A percentile compares a stretch with the other conserved stretches of the same genome.
Evolutionary conservation across 2,329 filamentous ascomycete genomes (phyloP).

Genomic region (Rutstroemia sydowiana): DNA sequence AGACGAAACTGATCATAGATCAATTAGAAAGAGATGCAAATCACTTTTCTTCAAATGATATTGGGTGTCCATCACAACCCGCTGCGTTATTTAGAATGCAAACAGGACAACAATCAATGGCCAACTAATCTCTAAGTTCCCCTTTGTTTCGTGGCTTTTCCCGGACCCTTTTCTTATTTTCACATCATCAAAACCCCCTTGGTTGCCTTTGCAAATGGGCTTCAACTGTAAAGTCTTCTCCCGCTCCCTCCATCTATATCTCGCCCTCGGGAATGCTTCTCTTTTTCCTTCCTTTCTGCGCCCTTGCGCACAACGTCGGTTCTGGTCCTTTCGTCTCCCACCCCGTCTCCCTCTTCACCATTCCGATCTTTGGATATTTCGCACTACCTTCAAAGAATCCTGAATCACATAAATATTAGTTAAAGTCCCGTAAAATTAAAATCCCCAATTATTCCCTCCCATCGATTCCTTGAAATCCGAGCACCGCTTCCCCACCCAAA

Average conservation of each 20-base stretch:
- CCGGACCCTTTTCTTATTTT: too few relatives aligned
- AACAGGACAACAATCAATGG: too few relatives aligned
- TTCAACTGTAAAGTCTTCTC: too few relatives aligned
- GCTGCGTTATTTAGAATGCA: too few relatives aligned
- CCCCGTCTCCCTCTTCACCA: slow-evolving; percentile 53
- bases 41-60: too few relatives aligned
- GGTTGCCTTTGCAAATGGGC: too few relatives aligned
- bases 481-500: slow-evolving; percentile 39
- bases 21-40: too few relatives aligned
- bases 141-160: too few relatives aligned
- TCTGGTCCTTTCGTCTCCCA: slow-evolving; percentile 52
- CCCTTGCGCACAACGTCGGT: slow-evolving; percentile 56
- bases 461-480: slow-evolving; percentile 44
- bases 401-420: slow-evolving; percentile 61
- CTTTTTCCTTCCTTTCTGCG: slow-evolving; percentile 49
- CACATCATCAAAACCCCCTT: background rate
- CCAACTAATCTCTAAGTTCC: too few relatives aligned
- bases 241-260: background rate
- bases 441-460: slow-evolving; percentile 55
- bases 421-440: slow-evolving; percentile 56
- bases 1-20: too few relatives aligned
- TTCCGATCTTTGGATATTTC: slow-evolving; percentile 77
- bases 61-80: too few relatives aligned
- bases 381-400: slow-evolving; percentile 72
- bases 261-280: slow-evolving; percentile 33